Conservation (phyloP, 371 early-diverging fungal species). For the Polyrhizophydium stewartii region DNA sequence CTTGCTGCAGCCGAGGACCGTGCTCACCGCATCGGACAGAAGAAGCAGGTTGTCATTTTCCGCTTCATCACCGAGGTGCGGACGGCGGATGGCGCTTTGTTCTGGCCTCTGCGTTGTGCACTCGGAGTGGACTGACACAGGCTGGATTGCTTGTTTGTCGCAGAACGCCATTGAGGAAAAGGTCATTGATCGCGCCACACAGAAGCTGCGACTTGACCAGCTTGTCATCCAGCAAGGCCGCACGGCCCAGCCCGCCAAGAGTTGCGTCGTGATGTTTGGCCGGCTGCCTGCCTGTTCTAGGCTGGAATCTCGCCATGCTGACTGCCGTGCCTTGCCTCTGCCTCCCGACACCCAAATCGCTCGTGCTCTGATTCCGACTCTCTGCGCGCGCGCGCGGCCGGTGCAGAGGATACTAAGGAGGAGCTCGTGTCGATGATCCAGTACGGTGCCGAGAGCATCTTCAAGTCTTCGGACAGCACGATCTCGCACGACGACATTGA, state of each 20-base stretch:
- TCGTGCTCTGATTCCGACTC: background rate
- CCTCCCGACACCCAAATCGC: too few species aligned
- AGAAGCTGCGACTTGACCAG: constrained; percentile 97
- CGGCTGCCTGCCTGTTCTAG: background rate
- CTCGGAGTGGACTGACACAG: too few species aligned
- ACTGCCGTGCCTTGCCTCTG: too few species aligned
- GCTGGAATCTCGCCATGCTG: too few species aligned
- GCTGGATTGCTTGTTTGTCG: background rate
- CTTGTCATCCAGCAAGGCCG: constrained; percentile 96
- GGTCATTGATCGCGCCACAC: constrained; percentile 92
- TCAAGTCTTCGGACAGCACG: constrained; percentile 55
- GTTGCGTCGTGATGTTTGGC: constrained; percentile 13
- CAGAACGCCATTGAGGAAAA: constrained; percentile 94
- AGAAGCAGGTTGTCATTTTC: constrained; percentile 96
- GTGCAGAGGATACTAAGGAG: constrained; percentile 58
- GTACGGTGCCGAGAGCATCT: constrained; percentile 91
- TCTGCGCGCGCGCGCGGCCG: background rate
- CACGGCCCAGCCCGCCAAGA: constrained; percentile 38
- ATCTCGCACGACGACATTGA: constrained; percentile 80
- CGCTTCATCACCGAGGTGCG: constrained; percentile 88
- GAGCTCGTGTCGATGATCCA: constrained; percentile 94
- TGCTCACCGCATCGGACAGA: constrained; percentile 99
- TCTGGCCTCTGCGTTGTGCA: too few species aligned
- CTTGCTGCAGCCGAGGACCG: constrained; percentile 73
- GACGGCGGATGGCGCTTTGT: background rate